Percentiles rank a stretch among this genome's conserved stretches.
Evolutionary conservation across 2,329 filamentous ascomycete species (phyloP).

Genomic region (Cladosporium sp.): DNA sequence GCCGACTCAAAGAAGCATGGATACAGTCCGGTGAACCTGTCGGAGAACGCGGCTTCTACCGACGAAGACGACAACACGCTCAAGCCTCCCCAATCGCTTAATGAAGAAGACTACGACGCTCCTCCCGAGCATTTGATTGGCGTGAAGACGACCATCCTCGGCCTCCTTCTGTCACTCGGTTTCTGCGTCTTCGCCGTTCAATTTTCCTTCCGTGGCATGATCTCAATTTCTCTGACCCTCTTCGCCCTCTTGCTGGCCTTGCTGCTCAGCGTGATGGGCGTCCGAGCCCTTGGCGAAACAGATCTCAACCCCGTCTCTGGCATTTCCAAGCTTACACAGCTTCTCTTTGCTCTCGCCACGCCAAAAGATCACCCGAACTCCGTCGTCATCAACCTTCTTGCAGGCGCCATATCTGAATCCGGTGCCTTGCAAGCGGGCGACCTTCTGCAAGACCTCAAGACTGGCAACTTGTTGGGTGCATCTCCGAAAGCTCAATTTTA

Average conservation of each 20-base stretch:
- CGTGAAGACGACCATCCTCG: constrained; percentile 64
- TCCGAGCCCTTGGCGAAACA: constrained; percentile 69
- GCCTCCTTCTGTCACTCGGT: constrained; percentile 69
- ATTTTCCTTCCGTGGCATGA: constrained; percentile 75
- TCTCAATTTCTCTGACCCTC: constrained; percentile 76
- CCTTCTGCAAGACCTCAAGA: constrained; percentile 96
- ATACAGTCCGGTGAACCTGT: constrained; percentile 36
- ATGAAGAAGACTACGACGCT: constrained; percentile 60
- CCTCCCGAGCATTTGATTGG: constrained; percentile 79
- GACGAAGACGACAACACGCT: constrained; percentile 19
- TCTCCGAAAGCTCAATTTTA: constrained; percentile 94
- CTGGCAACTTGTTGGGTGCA: constrained; percentile 86
- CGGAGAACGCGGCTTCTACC: constrained; percentile 5
- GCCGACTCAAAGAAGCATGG: constrained; percentile 31
- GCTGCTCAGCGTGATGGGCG: constrained; percentile 60
- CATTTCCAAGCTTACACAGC: constrained; percentile 92
- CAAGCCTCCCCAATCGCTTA: constrained; percentile 3
- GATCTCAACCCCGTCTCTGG: constrained; percentile 95
- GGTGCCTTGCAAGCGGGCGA: constrained; percentile 93
- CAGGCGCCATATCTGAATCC: constrained; percentile 79
- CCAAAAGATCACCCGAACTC: constrained; percentile 75
- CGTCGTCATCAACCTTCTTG: constrained; percentile 92
- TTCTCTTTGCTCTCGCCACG: constrained; percentile 89
- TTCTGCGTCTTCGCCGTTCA: constrained; percentile 81
- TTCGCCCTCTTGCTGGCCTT: constrained; percentile 79